Evolutionary conservation across 2,329 filamentous ascomycete genomes (phyloP).

Genomic region (Chaetoscypha palmicola): DNA sequence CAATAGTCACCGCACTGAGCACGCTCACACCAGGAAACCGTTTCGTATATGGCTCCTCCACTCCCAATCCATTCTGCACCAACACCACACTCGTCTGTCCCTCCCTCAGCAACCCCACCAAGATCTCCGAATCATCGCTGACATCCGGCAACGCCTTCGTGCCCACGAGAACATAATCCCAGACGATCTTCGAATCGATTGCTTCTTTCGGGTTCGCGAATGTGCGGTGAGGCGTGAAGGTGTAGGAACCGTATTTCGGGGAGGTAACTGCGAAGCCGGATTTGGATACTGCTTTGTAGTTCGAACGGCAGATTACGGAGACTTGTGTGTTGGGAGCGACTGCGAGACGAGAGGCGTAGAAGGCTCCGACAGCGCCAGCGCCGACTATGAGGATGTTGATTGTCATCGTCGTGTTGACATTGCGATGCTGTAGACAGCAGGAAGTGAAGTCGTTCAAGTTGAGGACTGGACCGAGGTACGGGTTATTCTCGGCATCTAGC

Average conservation of each 20-base stretch:
- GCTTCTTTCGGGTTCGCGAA: constrained; percentile 50
- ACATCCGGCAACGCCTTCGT: constrained; percentile 30
- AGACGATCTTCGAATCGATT: constrained; percentile 30
- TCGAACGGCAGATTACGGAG: constrained; percentile 67
- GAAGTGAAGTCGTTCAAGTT: background rate
- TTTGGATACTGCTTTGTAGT: constrained; percentile 56
- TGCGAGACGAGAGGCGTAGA: constrained; percentile 64
- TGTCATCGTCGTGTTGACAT: constrained; percentile 12
- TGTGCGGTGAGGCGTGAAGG: constrained; percentile 53
- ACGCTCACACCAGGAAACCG: constrained; percentile 56
- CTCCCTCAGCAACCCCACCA: constrained; percentile 22
- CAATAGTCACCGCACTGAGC: constrained; percentile 61
- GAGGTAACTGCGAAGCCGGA: constrained; percentile 59
- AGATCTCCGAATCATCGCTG: constrained; percentile 25
- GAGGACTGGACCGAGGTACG: background rate
- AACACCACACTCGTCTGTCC: constrained; percentile 25
- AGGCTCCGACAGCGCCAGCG: constrained; percentile 65
- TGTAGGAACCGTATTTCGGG: constrained; percentile 60
- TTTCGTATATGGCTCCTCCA: constrained; percentile 48
- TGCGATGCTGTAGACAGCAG: background rate
- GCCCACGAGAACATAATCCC: constrained; percentile 34
- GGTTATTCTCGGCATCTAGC: background rate
- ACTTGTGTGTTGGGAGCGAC: constrained; percentile 47
- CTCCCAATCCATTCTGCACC: constrained; percentile 29
- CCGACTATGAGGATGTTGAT: constrained; percentile 58